These are phyloP conservation scores for Metrosideros polymorpha DNA, from an alignment of 441 rosid species.

Conservation along the genomic window DNA sequence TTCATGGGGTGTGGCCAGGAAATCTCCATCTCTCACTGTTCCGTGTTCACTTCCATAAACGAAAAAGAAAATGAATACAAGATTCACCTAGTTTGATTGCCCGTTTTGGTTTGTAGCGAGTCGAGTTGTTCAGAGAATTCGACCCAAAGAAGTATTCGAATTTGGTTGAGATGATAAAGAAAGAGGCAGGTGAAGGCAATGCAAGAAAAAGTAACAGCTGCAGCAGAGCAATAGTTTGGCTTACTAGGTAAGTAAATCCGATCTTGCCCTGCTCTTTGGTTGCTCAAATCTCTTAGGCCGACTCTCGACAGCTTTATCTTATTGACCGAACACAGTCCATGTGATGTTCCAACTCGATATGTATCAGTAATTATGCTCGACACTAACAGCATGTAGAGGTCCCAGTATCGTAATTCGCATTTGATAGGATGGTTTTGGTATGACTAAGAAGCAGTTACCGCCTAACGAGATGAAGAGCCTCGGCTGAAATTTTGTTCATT, in stretches of 20 bases:
- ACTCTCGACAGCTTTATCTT: background rate
- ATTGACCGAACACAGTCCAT: background rate
- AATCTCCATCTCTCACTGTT: background rate
- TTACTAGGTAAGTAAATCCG: slow-evolving; percentile 51
- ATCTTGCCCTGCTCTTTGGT: background rate
- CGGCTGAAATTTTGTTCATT: background rate
- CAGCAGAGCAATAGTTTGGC: slow-evolving; percentile 81
- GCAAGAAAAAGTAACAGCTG: slow-evolving; percentile 49
- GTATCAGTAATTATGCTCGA: background rate
- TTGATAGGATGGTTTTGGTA: background rate
- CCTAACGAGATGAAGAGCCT: background rate
- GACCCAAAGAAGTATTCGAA: slow-evolving; percentile 49
- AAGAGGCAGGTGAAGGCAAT: slow-evolving; percentile 53
- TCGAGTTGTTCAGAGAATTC: slow-evolving; percentile 49
- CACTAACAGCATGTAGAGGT: background rate
- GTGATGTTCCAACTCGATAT: background rate
- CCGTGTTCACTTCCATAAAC: background rate
- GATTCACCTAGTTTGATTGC: background rate
- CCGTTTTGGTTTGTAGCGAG: slow-evolving; percentile 26
- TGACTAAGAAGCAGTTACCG: background rate
- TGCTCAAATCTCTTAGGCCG: background rate
- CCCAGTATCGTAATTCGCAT: background rate
- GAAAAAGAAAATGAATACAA: background rate
- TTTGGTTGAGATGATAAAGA: slow-evolving; percentile 62
- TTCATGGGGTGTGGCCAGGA: background rate